Evolutionary conservation across 352 stramenopile species (phyloP), one percentile per base, ranked within the genome.

Genomic region (Phytophthora nicotianae): DNA sequence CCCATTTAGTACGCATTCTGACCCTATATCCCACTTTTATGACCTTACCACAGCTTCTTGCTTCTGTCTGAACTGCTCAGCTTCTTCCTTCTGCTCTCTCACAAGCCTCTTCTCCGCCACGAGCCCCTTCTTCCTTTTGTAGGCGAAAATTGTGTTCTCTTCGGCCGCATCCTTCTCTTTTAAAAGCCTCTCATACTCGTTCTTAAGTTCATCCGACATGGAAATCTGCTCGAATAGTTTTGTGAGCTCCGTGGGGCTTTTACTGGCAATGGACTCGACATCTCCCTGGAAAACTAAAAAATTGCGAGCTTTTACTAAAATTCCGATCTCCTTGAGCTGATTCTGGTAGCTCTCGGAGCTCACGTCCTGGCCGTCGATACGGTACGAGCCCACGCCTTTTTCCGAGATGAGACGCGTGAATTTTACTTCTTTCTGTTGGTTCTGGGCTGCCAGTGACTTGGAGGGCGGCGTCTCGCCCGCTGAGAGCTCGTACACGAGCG

Each of bases 221-320:
- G 89, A 97, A 24, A 99, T 97, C 69, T 99, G 90, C 75, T 99
- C 98, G 61, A 99, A 97, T 5, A 99, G 79, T 70, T 98, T 93
- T 1, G 97, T 98, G 19, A 99, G 76, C 61, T 99, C 91, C 8
- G 96, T 87, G 0, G 97, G 97, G 52, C 85, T 97, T 68, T 98
- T 99, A 35, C 90, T 95, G 1, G 97, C 97, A 53, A 99, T 97
- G 23, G 85, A 96, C 74, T 99, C 97, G 21, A 99, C 97, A 74
- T 99, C 98, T 35, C 97, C 97, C 57, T 99, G 98, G 75, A 99
- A 99, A 5, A 99, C 97, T 7, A 99, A 68, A 68, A 99, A 99
- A 75, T 99, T 99, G n/a, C 97, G 83, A 7, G 97, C 97, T 71
- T 99, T 99, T 32, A 99, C 90, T 21, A 99, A 77, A 21, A 99